These are phyloP conservation scores for Aspergillus persii DNA, from an alignment of 2,329 filamentous ascomycete genomes.

Conservation along the genomic window DNA sequence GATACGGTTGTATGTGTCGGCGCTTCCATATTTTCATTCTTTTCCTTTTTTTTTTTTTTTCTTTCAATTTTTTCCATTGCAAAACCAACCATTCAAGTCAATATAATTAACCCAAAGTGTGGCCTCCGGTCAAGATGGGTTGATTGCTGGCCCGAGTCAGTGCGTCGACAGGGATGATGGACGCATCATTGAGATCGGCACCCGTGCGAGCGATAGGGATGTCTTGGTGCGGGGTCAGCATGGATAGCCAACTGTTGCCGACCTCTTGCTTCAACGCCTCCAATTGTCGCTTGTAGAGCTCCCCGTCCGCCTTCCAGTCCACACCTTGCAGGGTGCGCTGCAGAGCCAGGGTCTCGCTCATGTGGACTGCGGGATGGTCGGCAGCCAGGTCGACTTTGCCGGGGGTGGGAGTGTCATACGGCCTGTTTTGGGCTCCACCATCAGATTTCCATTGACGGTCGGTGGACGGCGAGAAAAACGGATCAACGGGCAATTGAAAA, in stretches of 20 bases:
- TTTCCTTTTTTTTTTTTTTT: not conserved
- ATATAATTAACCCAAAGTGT: conserved; percentile 22
- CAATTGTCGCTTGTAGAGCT: conserved; percentile 83
- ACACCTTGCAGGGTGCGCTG: conserved; percentile 25
- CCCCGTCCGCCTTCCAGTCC: conserved; percentile 56
- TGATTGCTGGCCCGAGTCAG: conserved; percentile 38
- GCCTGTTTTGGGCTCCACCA: conserved; percentile 28
- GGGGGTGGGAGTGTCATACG: conserved; percentile 22
- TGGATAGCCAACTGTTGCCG: conserved; percentile 82
- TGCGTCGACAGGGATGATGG: conserved; percentile 31
- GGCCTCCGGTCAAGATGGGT: conserved; percentile 42
- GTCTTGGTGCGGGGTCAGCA: conserved; percentile 53
- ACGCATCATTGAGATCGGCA: conserved; percentile 31
- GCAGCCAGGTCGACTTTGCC: conserved; percentile 18
- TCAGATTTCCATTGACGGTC: conserved; percentile 33
- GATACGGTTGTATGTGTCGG: not conserved
- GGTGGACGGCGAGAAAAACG: conserved; percentile 22
- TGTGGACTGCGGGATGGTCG: conserved; percentile 16
- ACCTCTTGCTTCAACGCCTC: conserved; percentile 82
- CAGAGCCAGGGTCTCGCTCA: conserved; percentile 17
- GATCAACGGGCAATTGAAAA: conserved; percentile 28
- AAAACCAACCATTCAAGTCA: not conserved
- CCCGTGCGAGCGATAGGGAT: conserved; percentile 29
- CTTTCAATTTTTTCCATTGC: not conserved
- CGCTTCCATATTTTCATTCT: not conserved